Percentiles rank a stretch among this genome's conserved stretches.
phyloP scores from a whole-genome alignment of 1,284 basidiomycete species.

The Flammula alnicola region DNA sequence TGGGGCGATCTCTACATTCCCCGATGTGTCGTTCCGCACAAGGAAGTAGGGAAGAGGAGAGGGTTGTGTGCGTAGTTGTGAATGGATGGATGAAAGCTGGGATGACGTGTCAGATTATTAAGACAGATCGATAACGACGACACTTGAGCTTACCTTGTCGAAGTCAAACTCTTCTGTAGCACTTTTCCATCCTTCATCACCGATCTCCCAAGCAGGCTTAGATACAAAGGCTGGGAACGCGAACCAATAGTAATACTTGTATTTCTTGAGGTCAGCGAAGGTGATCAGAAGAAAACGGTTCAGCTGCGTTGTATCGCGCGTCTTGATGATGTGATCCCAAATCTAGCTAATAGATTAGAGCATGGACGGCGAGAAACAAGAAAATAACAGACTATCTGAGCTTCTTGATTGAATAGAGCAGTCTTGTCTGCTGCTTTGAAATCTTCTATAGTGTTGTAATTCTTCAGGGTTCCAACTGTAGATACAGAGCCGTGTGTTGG shows the following conservation, averaged over 20 bases:
- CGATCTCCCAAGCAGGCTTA: slow-evolving; percentile 87
- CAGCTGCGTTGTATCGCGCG: slow-evolving; percentile 57
- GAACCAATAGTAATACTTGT: slow-evolving; percentile 98
- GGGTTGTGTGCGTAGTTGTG: slow-evolving; percentile 45
- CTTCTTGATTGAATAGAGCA: slow-evolving; percentile 74
- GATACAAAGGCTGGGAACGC: slow-evolving; percentile 91
- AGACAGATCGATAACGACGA: neutral
- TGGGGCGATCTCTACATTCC: slow-evolving; percentile 44
- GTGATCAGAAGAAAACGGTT: slow-evolving; percentile 89
- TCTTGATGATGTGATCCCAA: slow-evolving; percentile 61
- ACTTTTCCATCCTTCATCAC: slow-evolving; percentile 55
- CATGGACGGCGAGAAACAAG: slow-evolving; percentile 1
- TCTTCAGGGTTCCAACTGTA: slow-evolving; percentile 75
- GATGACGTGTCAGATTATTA: slow-evolving; percentile 5
- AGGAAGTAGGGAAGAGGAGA: slow-evolving; percentile 62
- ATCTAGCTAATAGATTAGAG: slow-evolving; percentile 48
- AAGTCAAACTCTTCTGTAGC: slow-evolving; percentile 43
- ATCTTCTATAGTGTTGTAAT: slow-evolving; percentile 96
- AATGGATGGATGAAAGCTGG: slow-evolving; percentile 57
- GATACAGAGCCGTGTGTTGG: slow-evolving; percentile 31
- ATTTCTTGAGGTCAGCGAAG: slow-evolving; percentile 97
- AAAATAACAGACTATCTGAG: slow-evolving; percentile 55
- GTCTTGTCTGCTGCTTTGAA: slow-evolving; percentile 93
- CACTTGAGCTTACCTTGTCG: slow-evolving; percentile 38
- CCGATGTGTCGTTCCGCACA: slow-evolving; percentile 38